Evolutionary conservation across 2,329 filamentous ascomycete species (phyloP).

Genomic region (Talaromyces sp.): DNA sequence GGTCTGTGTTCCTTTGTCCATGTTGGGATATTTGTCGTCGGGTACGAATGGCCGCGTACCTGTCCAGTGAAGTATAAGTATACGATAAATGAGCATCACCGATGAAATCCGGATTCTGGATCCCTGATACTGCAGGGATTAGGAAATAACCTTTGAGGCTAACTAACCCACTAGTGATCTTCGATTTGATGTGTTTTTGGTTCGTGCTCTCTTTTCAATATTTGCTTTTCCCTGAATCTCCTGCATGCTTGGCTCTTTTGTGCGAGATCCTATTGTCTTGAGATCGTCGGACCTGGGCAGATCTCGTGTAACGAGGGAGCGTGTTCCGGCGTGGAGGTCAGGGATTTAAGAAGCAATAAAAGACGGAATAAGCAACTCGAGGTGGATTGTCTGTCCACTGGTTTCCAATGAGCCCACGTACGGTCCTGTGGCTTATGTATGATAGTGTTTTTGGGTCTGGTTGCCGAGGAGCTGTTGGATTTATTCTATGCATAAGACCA

Average conservation of each 20-base stretch:
- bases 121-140: neutral
- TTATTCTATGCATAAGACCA: neutral
- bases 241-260: neutral
- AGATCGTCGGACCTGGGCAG: neutral
- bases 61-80: neutral
- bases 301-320: conserved; percentile 8
- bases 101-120: neutral
- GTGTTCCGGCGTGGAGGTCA: neutral
- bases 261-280: neutral
- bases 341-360: neutral
- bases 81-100: neutral
- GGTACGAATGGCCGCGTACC: neutral
- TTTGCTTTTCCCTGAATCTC: neutral
- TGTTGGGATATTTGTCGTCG: neutral
- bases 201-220: neutral
- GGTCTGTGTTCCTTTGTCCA: neutral
- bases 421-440: neutral
- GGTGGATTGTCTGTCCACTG: neutral
- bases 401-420: neutral
- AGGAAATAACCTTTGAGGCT: neutral
- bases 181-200: neutral
- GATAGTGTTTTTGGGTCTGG: neutral
- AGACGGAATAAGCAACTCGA: neutral
- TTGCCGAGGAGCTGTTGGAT: neutral
- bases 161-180: neutral